These are phyloP conservation scores for Melaleuca quinquenervia DNA, from an alignment of 345 rosid genomes.

Conservation along the genomic window DNA sequence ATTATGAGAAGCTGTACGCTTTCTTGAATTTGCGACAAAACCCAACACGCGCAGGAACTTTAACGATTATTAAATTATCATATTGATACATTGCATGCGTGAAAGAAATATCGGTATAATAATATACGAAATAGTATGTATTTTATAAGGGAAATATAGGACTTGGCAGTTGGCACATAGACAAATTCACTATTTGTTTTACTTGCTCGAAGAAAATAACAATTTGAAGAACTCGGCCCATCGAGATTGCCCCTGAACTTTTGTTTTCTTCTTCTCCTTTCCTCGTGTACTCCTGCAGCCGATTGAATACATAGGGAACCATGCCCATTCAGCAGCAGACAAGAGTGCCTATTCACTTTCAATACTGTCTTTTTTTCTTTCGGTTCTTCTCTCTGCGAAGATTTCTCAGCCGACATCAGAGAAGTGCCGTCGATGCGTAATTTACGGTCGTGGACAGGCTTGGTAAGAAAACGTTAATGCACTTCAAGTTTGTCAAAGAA, in stretches of 20 bases:
- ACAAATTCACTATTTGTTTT: background rate
- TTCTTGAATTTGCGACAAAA: background rate
- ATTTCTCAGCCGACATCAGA: background rate
- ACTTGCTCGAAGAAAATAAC: background rate
- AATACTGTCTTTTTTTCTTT: background rate
- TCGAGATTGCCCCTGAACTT: background rate
- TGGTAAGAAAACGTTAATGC: background rate
- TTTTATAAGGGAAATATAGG: background rate
- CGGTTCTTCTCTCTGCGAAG: background rate
- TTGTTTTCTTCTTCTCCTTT: background rate
- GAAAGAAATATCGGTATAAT: background rate
- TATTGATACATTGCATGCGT: background rate
- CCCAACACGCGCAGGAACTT: background rate
- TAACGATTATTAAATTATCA: background rate
- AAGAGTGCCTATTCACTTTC: background rate
- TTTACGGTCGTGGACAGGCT: background rate
- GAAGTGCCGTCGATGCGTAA: background rate
- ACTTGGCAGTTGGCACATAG: background rate
- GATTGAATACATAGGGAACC: background rate
- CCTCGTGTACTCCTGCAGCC: background rate
- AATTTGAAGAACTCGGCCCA: background rate
- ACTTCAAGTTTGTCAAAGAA: background rate
- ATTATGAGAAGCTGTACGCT: background rate
- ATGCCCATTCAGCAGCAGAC: background rate
- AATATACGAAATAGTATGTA: background rate